Percentiles rank a stretch among this genome's conserved stretches.
Evolutionary conservation across 805 yeast genomes (phyloP).

Genomic region (Wickerhamiella spandovensis): DNA sequence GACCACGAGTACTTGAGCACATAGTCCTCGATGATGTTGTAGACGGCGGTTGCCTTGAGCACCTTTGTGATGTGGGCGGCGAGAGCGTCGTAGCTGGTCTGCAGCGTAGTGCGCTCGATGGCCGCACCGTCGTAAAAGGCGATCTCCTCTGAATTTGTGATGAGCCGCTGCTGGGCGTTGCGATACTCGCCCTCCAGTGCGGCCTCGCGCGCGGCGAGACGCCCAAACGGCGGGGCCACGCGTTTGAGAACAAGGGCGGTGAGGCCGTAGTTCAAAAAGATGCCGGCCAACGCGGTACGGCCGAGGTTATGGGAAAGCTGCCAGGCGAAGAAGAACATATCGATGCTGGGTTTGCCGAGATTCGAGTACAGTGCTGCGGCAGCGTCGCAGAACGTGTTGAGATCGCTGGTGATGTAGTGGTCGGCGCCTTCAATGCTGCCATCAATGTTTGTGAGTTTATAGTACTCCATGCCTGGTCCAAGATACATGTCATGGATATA

Average conservation of each 20-base stretch:
- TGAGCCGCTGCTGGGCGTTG: conserved; percentile 71
- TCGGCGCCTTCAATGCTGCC: conserved; percentile 56
- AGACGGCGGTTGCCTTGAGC: conserved; percentile 47
- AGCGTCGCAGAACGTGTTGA: conserved; percentile 65
- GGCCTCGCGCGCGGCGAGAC: conserved; percentile 56
- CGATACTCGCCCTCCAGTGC: conserved; percentile 80
- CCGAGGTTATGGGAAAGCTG: conserved; percentile 81
- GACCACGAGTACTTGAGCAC: conserved; percentile 88
- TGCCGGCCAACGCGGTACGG: conserved; percentile 70
- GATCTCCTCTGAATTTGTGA: conserved; percentile 83
- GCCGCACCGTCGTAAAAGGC: conserved; percentile 84
- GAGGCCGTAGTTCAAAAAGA: conserved; percentile 62
- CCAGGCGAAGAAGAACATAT: conserved; percentile 67
- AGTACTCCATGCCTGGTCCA: conserved; percentile 68
- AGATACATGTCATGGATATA: conserved; percentile 84
- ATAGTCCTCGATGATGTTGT: conserved; percentile 70
- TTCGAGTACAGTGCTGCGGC: conserved; percentile 73
- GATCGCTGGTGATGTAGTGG: conserved; percentile 76
- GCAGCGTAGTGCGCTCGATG: conserved; percentile 58
- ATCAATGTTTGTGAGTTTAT: conserved; percentile 53
- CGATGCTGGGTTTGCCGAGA: conserved; percentile 85
- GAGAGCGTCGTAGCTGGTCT: conserved; percentile 43
- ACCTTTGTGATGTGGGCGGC: conserved; percentile 41
- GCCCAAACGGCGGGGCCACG: conserved; percentile 77
- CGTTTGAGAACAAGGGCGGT: conserved; percentile 64